Conservation (phyloP, 2,329 filamentous ascomycete genomes). For the Diaporthe vexans region DNA sequence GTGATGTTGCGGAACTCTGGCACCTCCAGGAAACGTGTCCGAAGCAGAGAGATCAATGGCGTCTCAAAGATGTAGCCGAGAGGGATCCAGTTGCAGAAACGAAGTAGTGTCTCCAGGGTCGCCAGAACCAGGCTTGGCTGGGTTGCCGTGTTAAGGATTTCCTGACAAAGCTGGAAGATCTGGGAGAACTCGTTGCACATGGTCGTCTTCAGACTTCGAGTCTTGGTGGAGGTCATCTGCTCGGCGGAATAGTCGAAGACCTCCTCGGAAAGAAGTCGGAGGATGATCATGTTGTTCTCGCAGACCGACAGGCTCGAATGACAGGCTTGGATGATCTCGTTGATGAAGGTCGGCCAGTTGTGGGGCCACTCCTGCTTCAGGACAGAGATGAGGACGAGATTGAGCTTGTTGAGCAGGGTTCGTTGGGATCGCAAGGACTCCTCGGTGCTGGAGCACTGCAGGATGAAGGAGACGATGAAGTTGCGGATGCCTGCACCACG, state of each 20-base stretch:
- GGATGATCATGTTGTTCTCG: constrained; percentile 99
- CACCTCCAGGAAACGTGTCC: constrained; percentile 91
- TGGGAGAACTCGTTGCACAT: constrained; percentile 99
- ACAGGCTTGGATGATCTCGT: constrained; percentile 97
- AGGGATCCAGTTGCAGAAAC: constrained; percentile 99
- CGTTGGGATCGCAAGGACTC: constrained; percentile 87
- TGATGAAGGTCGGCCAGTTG: constrained; percentile 99
- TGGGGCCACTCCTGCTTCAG: constrained; percentile 99
- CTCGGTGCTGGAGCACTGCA: constrained; percentile 91
- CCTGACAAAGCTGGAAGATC: constrained; percentile 97
- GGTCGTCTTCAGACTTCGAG: constrained; percentile 94
- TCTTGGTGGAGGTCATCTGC: constrained; percentile 99
- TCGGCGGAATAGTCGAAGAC: constrained; percentile 99
- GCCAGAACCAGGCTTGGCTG: constrained; percentile 90
- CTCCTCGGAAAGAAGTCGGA: constrained; percentile 95
- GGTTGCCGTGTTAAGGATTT: constrained; percentile 91
- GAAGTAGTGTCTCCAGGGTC: constrained; percentile 94
- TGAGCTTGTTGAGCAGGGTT: constrained; percentile 97
- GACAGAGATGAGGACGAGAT: constrained; percentile 96
- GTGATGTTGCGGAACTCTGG: constrained; percentile 98
- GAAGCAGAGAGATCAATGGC: constrained; percentile 91
- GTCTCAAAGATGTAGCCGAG: constrained; percentile 99
- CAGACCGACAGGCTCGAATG: constrained; percentile 96
- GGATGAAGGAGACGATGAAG: constrained; percentile 99
- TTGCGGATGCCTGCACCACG: constrained; percentile 86